These are phyloP conservation scores for Coniochaeta hoffmannii DNA, from an alignment of 2,329 filamentous ascomycete genomes.

Conservation along the genomic window DNA sequence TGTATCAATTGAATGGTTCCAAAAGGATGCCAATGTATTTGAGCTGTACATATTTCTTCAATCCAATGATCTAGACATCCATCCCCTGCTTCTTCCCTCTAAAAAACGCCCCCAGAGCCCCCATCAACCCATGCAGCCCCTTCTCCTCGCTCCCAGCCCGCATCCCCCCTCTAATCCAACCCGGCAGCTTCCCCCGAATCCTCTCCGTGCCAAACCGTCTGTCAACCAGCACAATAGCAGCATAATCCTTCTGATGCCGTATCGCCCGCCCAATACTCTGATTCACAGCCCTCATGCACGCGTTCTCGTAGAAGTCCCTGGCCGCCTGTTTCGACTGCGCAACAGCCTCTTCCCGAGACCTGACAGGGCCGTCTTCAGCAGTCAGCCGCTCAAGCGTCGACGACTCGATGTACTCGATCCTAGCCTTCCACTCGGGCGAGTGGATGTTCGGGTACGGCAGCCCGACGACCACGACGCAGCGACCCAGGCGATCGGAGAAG, in stretches of 20 bases:
- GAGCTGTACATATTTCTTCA: background rate
- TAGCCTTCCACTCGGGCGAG: constrained; percentile 87
- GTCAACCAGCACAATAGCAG: constrained; percentile 81
- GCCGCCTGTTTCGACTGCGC: constrained; percentile 47
- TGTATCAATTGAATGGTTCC: background rate
- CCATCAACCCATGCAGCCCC: constrained; percentile 52
- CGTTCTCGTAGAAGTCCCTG: constrained; percentile 83
- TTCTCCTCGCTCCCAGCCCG: constrained; percentile 38
- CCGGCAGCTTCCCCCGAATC: constrained; percentile 73
- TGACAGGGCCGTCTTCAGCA: constrained; percentile 4
- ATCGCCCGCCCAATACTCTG: constrained; percentile 94
- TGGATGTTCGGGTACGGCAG: constrained; percentile 88
- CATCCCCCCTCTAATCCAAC: constrained; percentile 77
- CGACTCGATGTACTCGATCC: constrained; percentile 76
- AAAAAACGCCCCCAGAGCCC: constrained; percentile 50
- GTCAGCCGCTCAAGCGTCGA: constrained; percentile 35
- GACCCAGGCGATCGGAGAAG: constrained; percentile 84
- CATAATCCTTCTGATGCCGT: constrained; percentile 80
- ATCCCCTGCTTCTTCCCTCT: constrained; percentile 38
- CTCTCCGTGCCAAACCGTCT: constrained; percentile 65
- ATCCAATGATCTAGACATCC: no score
- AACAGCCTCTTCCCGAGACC: constrained; percentile 22
- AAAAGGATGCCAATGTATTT: background rate
- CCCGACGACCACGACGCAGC: constrained; percentile 86
- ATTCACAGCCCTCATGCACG: constrained; percentile 94